Evolutionary conservation across 2,329 filamentous ascomycete genomes (phyloP), one percentile per base, ranked within the genome.

Genomic region (Colletotrichum cordylinicola): DNA sequence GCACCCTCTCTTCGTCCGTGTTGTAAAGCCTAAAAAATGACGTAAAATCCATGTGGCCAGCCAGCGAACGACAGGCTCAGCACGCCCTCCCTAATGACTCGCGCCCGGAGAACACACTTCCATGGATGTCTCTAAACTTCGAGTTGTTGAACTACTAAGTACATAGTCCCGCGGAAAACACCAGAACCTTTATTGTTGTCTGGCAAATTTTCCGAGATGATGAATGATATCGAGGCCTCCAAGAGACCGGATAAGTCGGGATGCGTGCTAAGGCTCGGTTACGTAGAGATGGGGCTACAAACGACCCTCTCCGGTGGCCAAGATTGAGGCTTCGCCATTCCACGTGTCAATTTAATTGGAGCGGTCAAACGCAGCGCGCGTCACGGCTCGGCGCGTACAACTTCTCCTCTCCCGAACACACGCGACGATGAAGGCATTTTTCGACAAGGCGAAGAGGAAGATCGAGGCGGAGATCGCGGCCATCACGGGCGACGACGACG

Each of bases 261-360:
- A 73, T 39, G 56, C 31, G 55, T 76, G 74, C 74, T 76, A 74
- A 76, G 74, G 70, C 74, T 69, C 74, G 74, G 70, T 43, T 74
- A 74, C 35, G 64, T 33, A 66, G 64, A 8, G 8, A 72, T 55
- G 72, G 72, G 72, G 52, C 72, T 55, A n/a, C 52, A 33, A 52
- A 72, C 24, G 56, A 16, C 62, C 27, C 29, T 65, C 39, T 33
- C 37, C 27, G 61, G 12, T 37, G 37, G 74, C 74, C 74, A 76
- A 76, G 74, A 67, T 58, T 74, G 35, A 68, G 68, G 70, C 74
- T 74, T 76, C 65, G 64, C 74, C 70, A 58, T 73, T 68, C 70
- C 70, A 76, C 74, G 74, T 74, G 74, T 76, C 74, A 52, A 65
- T 73, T 73, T 69, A 69, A 76, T 15, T 76, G 74, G 74, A 76